These are phyloP conservation scores for Penicillium parvum DNA, from an alignment of 495 filamentous ascomycete species.

Conservation along the genomic window DNA sequence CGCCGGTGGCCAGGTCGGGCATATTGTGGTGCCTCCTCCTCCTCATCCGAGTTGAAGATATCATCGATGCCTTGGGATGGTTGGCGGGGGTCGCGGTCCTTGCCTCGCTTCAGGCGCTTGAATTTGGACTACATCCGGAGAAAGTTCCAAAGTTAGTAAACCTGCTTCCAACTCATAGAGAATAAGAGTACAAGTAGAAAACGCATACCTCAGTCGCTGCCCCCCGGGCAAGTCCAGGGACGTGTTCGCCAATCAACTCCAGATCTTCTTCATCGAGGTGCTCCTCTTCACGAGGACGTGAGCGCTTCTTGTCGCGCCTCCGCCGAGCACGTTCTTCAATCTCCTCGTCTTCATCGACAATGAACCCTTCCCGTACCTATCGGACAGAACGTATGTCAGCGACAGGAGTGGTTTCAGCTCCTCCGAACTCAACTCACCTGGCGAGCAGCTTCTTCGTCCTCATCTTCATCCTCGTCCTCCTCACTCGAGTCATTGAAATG, in stretches of 20 bases:
- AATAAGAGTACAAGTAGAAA: background rate
- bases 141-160: conserved; percentile 8
- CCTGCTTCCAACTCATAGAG: too few relatives aligned
- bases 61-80: conserved; percentile 71
- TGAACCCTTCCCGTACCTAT: conserved; percentile 89
- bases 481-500: conserved; percentile 80
- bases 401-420: background rate
- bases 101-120: conserved; percentile 90
- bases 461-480: conserved; percentile 95
- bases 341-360: conserved; percentile 89
- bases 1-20: conserved; percentile 48
- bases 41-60: conserved; percentile 90
- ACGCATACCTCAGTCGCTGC: conserved; percentile 57
- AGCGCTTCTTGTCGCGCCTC: conserved; percentile 52
- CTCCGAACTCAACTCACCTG: conserved; percentile 32
- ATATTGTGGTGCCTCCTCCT: conserved; percentile 65
- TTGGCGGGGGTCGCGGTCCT: conserved; percentile 58
- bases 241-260: conserved; percentile 81
- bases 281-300: conserved; percentile 67
- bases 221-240: conserved; percentile 63
- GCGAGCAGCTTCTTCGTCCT: conserved; percentile 73
- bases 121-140: conserved; percentile 64
- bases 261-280: conserved; percentile 92
- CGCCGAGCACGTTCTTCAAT: conserved; percentile 61
- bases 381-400: background rate